A percentile compares a stretch with the other conserved stretches of the same genome.
Conservation (phyloP, 352 stramenopile species). For the Plasmopara halstedii region DNA sequence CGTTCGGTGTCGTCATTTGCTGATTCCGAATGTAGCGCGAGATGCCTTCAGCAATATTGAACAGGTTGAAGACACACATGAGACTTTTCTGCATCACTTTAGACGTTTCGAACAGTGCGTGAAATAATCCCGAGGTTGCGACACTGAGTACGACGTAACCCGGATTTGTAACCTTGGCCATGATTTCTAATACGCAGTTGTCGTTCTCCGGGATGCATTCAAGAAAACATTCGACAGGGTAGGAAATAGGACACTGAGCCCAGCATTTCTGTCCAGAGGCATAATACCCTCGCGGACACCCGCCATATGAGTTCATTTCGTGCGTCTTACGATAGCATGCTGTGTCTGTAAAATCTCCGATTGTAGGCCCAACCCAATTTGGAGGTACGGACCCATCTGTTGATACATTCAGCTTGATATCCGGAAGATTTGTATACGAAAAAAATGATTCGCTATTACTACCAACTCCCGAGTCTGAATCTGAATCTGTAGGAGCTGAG, state of each 20-base stretch:
- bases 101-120: conserved; percentile 29
- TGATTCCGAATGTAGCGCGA: conserved; percentile 32
- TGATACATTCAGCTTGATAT: conserved; percentile 9
- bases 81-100: conserved; percentile 35
- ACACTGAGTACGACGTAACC: conserved; percentile 45
- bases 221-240: conserved; percentile 59
- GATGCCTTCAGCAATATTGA: conserved; percentile 38
- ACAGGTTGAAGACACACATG: conserved; percentile 44
- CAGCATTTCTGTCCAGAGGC: conserved; percentile 42
- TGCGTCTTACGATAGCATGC: conserved; percentile 51
- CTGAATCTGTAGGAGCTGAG: background rate
- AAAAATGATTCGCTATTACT: conserved; percentile 18
- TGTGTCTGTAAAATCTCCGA: conserved; percentile 22
- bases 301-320: conserved; percentile 14
- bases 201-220: conserved; percentile 68
- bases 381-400: conserved; percentile 10
- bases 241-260: conserved; percentile 63
- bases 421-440: conserved; percentile 10
- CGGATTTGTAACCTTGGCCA: conserved; percentile 41
- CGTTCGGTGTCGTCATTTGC: conserved; percentile 27
- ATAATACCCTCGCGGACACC: conserved; percentile 36
- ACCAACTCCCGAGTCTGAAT: background rate
- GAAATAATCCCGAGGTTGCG: conserved; percentile 47
- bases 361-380: conserved; percentile 26
- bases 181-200: conserved; percentile 41